Evolutionary conservation across 164 flowering plant genomes (phyloP).

Genomic region (Kingdonia uniflora): DNA sequence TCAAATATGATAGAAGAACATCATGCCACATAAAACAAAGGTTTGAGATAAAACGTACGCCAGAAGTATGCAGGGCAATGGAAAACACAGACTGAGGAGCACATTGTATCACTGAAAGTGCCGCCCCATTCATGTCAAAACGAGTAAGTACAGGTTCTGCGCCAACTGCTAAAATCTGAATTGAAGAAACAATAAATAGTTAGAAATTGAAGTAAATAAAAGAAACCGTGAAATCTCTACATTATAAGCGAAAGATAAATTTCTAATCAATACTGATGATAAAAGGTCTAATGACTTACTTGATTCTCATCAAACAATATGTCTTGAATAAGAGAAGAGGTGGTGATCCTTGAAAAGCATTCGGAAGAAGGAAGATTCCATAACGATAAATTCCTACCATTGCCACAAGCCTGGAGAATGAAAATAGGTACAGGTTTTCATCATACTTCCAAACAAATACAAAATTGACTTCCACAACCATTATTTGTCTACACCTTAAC

Average conservation of each 20-base stretch:
- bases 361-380: conserved; percentile 86
- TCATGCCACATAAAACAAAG: conserved; percentile 1
- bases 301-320: conserved; percentile 65
- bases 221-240: not conserved
- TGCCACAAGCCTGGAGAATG: conserved; percentile 69
- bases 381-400: conserved; percentile 54
- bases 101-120: conserved; percentile 78
- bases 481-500: too few species aligned
- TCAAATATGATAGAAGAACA: not conserved
- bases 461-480: too few species aligned
- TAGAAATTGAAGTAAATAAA: not conserved
- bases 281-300: conserved; percentile 25
- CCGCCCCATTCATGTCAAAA: conserved; percentile 61
- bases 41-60: conserved; percentile 42
- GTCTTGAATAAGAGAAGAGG: conserved; percentile 54
- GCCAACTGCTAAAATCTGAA: conserved; percentile 88
- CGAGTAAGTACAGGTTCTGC: conserved; percentile 70
- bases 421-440: not conserved
- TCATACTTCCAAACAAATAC: too few species aligned
- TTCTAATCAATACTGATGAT: not conserved
- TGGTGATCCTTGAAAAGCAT: conserved; percentile 40
- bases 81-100: conserved; percentile 90
- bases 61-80: conserved; percentile 65
- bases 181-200: conserved; percentile 4
- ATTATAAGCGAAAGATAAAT: not conserved